A percentile compares a stretch with the other conserved stretches of the same genome.
These are phyloP conservation scores for Parathielavia appendiculata DNA, from an alignment of 495 filamentous ascomycete species.

Conservation along the genomic window DNA sequence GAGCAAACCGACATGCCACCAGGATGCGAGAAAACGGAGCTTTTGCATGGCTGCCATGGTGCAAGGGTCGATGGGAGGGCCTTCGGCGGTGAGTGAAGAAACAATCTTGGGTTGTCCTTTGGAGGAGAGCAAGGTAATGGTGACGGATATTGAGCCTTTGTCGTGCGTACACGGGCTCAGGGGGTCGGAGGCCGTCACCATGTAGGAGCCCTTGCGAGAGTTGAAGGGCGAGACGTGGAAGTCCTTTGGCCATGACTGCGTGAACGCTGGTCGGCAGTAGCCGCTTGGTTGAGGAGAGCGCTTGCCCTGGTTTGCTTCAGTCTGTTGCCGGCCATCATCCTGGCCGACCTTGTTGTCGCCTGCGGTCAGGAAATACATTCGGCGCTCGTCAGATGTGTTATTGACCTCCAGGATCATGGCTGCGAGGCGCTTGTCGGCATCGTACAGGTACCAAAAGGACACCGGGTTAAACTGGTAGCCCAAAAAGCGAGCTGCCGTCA, in stretches of 20 bases:
- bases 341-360: too few species aligned
- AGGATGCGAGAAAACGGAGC: constrained; percentile 46
- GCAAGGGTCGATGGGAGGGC: constrained; percentile 45
- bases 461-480: constrained; percentile 72
- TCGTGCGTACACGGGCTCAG: constrained; percentile 36
- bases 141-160: constrained; percentile 44
- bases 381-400: constrained; percentile 70
- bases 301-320: constrained; percentile 1
- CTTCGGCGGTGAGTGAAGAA: constrained; percentile 47
- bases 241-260: constrained; percentile 56
- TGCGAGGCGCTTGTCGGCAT: constrained; percentile 49
- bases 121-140: constrained; percentile 53
- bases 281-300: background rate
- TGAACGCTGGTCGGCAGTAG: constrained; percentile 33
- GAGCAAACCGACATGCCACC: constrained; percentile 59
- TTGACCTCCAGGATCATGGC: constrained; percentile 72
- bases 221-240: constrained; percentile 76
- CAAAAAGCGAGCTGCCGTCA: constrained; percentile 63
- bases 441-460: constrained; percentile 78
- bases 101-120: constrained; percentile 52
- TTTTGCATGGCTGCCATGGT: constrained; percentile 38
- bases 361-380: constrained; percentile 52
- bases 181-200: constrained; percentile 51
- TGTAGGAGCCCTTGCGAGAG: constrained; percentile 56
- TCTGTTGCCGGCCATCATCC: too few species aligned